Base-by-base conservation (phyloP, 73 alveolate species). In the Paramecium caudatum region DNA sequence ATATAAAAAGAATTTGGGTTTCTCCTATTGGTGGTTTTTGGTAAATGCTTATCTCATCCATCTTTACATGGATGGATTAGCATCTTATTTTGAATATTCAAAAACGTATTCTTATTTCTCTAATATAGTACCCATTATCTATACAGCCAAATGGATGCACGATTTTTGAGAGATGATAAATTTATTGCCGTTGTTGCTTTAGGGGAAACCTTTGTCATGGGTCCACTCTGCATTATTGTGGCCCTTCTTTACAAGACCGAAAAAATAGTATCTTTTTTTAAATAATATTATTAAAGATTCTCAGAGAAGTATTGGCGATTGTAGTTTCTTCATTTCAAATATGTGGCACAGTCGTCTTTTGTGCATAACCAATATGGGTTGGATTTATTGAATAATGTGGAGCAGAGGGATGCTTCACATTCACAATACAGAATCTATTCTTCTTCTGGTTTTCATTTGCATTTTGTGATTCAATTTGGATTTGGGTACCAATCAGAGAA, bases 131-230 rank as follows among this genome's bases (percentile, higher is more conserved):
- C 49, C 7, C 83, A 65, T 32, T 65, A 65, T 49, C 17, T 65
- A n/a, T 65, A 65, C 34, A 32, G 33, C 3, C 25, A 33, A 33
- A 65, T 65, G 83, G 83, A 65, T 9, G 50, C 83, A 33, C 27
- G 83, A 65, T 65, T 33, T 23, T 43, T 30, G 3, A 65, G 83
- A 65, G 47, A 36, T 30, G 83, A 65, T 23, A 33, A 30, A 36
- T 17, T 65, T 36, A 43, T 65, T 65, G 47, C 49, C 19, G 17
- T 65, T 5, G 83, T 65, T 5, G 27, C 50, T n/a, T 1, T 33
- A 3, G 23, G 23, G 0, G 83, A 65, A 27, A 33, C 49, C 0
- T 30, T 30, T 30, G 83, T 65, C 5, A 65, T 65, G 83, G 83
- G 83, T 25, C 83, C 83, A 65, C 34, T 65, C 8, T 65, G 83